Conservation (phyloP, 768 basidiomycete genomes). For the Punctularia strigosozonata region DNA sequence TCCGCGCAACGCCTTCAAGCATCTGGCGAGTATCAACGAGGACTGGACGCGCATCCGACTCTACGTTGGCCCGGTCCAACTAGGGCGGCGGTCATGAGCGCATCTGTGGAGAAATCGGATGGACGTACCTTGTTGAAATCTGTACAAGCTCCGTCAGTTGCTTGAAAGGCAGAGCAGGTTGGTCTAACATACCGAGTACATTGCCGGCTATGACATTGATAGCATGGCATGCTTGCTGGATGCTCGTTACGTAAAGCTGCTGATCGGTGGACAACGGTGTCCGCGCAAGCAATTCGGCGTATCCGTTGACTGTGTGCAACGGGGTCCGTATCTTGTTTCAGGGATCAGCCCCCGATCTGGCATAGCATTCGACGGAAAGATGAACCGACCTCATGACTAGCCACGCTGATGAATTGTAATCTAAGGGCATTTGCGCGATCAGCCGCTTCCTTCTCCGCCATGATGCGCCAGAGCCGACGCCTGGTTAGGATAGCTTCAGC, state of each 20-base stretch:
- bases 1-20: conserved; percentile 16
- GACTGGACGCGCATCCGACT: conserved; percentile 15
- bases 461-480: conserved; percentile 16
- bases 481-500: conserved; percentile 17
- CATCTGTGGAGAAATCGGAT: background rate
- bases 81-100: conserved; percentile 2
- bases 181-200: conserved; percentile 12
- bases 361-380: background rate
- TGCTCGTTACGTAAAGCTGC: conserved; percentile 14
- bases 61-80: conserved; percentile 17
- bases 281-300: conserved; percentile 15
- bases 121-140: conserved; percentile 18
- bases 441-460: conserved; percentile 20
- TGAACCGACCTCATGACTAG: conserved; percentile 15
- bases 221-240: conserved; percentile 18
- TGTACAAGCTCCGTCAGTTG: background rate
- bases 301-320: conserved; percentile 18
- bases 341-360: conserved; percentile 1
- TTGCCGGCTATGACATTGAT: conserved; percentile 20
- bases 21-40: conserved; percentile 15
- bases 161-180: background rate
- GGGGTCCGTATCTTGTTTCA: conserved; percentile 14
- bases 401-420: conserved; percentile 18
- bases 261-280: conserved; percentile 16
- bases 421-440: conserved; percentile 19